Base-by-base conservation (phyloP, 257 asterid species). In the Rehmannia glutinosa region DNA sequence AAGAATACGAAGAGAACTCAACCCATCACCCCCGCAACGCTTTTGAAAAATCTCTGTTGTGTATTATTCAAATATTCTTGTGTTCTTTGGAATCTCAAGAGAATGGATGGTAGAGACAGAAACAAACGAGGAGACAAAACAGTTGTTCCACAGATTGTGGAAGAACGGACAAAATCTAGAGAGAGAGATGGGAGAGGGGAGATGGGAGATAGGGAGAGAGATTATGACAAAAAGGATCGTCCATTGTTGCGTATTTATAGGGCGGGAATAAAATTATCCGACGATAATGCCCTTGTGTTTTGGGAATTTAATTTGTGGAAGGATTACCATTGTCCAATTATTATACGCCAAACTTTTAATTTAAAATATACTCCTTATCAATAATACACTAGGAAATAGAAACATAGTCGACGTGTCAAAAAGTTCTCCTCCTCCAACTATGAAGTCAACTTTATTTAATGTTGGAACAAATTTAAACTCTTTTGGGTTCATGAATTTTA, bases 211-310 rank as follows among this genome's bases (percentile, higher is more conserved):
- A 20, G 65, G 2, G 42, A 0, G 49, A 27, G 50, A 43, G 27
- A 24, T n/a, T 64, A 50, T 32, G 24, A n/a, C n/a, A 6, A 6
- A 13, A 6, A 11, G 8, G 16, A 17, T 54, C 20, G 3, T 51
- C 4, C 16, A 28, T 28, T 41, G 50, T 52, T 70, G 51, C 69
- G 46, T 78, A 74, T 74, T 60, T 74, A 24, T 78, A 61, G 77
- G 42, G 46, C 17, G 7, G 39, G n/a, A n/a, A n/a, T n/a, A n/a
- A n/a, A n/a, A n/a, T n/a, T n/a, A n/a, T n/a, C n/a, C n/a, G n/a
- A n/a, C 7, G 1, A n/a, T 2, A 64, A 17, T 64, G 21, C 30
- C 73, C 74, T 43, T 55, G 13, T 6, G 0, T 5, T 0, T 32
- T 15, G 3, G 7, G 7, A 24, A 0, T 46, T 46, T 11, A 16